Evolutionary conservation across 1,284 basidiomycete species (phyloP), one percentile per base, ranked within the genome.

Genomic region (Xanthoconium separans): DNA sequence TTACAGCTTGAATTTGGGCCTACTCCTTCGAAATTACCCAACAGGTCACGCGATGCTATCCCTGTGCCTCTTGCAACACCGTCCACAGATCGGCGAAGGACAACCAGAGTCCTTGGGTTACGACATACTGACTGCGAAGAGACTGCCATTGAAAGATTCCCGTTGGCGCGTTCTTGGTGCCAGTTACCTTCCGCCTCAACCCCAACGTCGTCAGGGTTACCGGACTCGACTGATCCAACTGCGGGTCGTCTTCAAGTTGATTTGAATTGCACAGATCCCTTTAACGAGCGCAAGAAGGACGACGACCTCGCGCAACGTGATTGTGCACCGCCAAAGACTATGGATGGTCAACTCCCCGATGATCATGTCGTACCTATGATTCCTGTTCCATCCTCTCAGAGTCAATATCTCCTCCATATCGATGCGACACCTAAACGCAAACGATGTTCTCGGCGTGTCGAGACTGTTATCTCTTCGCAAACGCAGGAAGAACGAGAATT

Each of bases 391-490:
- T 69, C 67, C 15, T 69, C 67, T 41, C 67, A 69, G 41, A 72
- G 70, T 34, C 67, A 69, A 58, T 69, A 69, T 44, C 69, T 69
- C 27, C 66, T 69, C 33, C 58, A 58, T 31, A 40, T 39, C n/a
- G 69, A 69, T 43, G 65, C 66, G 13, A 69, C 67, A 9, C 67
- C 67, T 11, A 72, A 65, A 40, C 69, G 55, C 43, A 64, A 65
- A 30, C 64, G 53, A 49, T 51, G 8, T 41, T 34, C 46, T 20
- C 61, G 41, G 13, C 33, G 36, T 39, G 44, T 58, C 27, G 70
- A 56, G 39, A 37, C 43, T 3, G 57, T 72, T n/a, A 41, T 58
- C 30, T 66, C 61, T 36, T 73, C 72, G 16, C 72, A 73, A 43
- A 59, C 58, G 15, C 66, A 61, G 43, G 69, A 69, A 44, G 69